Evolutionary conservation across 2,329 filamentous ascomycete species (phyloP).

Genomic region (Emmonsia crescens): DNA sequence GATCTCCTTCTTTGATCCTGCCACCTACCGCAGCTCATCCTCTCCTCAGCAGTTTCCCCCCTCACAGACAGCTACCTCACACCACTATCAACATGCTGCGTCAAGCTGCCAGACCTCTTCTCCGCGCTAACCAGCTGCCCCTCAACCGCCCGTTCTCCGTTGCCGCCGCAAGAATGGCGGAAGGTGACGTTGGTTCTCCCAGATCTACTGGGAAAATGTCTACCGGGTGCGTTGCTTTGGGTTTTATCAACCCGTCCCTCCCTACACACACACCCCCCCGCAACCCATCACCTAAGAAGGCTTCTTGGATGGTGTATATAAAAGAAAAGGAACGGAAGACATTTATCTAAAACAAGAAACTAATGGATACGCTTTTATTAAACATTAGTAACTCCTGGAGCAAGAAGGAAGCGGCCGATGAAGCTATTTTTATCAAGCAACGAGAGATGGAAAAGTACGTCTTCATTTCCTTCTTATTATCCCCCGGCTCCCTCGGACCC

Average conservation of each 20-base stretch:
- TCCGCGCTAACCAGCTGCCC: constrained; percentile 42
- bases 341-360: not conserved
- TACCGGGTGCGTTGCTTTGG: constrained; percentile 25
- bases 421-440: constrained; percentile 73
- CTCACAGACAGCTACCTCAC: not conserved
- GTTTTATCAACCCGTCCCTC: not conserved
- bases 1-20: not conserved
- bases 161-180: constrained; percentile 52
- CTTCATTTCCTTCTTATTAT: not conserved
- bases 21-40: constrained; percentile 8
- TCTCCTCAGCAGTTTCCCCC: not conserved
- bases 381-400: constrained; percentile 74
- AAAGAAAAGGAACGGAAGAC: not conserved
- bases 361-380: not conserved
- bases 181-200: constrained; percentile 55
- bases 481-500: not conserved
- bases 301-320: not conserved
- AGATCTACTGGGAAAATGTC: constrained; percentile 24
- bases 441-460: constrained; percentile 76
- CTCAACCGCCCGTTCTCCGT: constrained; percentile 51
- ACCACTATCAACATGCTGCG: constrained; percentile 49
- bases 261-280: not conserved
- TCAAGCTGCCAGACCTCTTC: constrained; percentile 47
- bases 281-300: not conserved
- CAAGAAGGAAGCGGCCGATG: constrained; percentile 76